These are phyloP conservation scores for Pseudonitzschia pungens DNA, from an alignment of 108 stramenopile species.

Conservation along the genomic window DNA sequence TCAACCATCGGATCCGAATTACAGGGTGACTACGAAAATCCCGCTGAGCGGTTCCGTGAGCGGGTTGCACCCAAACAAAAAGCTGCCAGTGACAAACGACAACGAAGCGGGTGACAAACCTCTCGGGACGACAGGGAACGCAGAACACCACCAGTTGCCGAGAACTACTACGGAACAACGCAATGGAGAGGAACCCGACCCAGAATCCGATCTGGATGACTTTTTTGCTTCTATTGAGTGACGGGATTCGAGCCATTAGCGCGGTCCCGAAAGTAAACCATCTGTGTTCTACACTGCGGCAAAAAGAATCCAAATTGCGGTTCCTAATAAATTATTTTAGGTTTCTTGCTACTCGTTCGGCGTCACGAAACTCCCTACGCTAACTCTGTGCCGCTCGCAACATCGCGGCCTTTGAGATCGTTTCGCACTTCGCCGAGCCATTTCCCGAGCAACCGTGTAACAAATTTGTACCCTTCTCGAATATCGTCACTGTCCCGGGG, in stretches of 20 bases:
- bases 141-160: background rate
- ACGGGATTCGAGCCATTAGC: background rate
- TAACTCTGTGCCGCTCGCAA: background rate
- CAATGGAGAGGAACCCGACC: slow-evolving; percentile 12
- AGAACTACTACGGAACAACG: background rate
- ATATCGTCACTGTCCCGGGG: slow-evolving; percentile 1
- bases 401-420: background rate
- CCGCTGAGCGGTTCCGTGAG: background rate
- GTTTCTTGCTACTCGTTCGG: background rate
- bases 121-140: background rate
- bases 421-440: background rate
- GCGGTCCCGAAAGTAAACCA: background rate
- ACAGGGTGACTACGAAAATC: slow-evolving; percentile 33
- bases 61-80: background rate
- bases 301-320: no score
- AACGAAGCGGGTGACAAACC: background rate
- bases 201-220: slow-evolving; percentile 61
- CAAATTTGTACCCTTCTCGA: background rate
- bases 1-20: slow-evolving; percentile 56
- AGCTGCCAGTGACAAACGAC: background rate
- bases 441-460: background rate
- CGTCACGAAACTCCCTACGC: background rate
- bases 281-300: no score
- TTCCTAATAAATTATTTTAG: background rate
- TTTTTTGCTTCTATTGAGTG: slow-evolving; percentile 64